Percentiles rank a stretch among this genome's conserved stretches.
Conservation (phyloP, 192 early-diverging fungal genomes). For the Coemansia sp. region DNA sequence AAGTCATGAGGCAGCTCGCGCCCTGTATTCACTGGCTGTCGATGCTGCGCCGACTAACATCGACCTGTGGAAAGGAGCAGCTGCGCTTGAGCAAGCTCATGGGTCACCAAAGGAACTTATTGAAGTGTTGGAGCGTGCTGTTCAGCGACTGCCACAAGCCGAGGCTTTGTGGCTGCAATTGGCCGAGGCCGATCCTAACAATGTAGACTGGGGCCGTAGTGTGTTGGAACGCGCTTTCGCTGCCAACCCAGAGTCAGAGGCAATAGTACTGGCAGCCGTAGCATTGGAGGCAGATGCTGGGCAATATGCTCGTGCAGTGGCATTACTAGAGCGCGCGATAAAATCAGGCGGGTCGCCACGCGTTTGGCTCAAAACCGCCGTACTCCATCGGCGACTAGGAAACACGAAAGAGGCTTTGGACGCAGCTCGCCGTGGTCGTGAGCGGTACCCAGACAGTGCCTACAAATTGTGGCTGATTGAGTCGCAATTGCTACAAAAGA, state of each 20-base stretch:
- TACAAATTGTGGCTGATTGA: conserved; percentile 96
- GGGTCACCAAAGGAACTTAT: conserved; percentile 71
- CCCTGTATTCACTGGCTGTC: conserved; percentile 84
- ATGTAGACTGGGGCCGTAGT: conserved; percentile 65
- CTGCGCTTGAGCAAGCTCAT: conserved; percentile 83
- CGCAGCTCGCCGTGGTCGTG: conserved; percentile 67
- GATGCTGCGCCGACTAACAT: conserved; percentile 74
- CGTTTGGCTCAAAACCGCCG: conserved; percentile 97
- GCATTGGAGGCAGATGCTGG: conserved; percentile 93
- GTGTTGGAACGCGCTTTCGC: conserved; percentile 87
- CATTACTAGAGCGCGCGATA: conserved; percentile 75
- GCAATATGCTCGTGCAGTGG: conserved; percentile 75
- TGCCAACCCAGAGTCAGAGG: conserved; percentile 89
- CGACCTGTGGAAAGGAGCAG: conserved; percentile 85
- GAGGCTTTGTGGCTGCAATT: conserved; percentile 86
- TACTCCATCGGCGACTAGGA: conserved; percentile 79
- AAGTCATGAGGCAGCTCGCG: conserved; percentile 78
- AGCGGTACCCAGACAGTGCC: conserved; percentile 67
- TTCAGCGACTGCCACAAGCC: conserved; percentile 86
- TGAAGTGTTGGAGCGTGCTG: conserved; percentile 80
- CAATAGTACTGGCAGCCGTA: conserved; percentile 95
- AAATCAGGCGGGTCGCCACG: conserved; percentile 42
- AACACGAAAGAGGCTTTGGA: conserved; percentile 67
- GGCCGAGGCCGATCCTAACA: neutral
- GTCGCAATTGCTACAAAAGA: conserved; percentile 81